phyloP scores from a whole-genome alignment of 1,139 yeast genomes.

The Geotrichum citri-aurantii region DNA sequence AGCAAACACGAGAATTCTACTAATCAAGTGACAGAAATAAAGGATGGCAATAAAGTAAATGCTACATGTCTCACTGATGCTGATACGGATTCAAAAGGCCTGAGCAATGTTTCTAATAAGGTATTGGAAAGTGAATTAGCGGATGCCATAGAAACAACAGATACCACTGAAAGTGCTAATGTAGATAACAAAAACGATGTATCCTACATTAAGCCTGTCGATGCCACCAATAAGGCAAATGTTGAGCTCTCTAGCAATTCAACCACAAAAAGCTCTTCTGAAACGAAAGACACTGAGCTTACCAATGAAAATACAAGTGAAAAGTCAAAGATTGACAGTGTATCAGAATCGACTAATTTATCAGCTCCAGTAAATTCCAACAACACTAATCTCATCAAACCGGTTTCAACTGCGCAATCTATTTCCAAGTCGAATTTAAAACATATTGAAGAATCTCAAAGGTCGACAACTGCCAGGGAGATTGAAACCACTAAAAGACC shows the following conservation, averaged over 20 bases:
- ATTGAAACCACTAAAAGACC: background rate
- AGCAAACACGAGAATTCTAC: background rate
- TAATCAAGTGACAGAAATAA: background rate
- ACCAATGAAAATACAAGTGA: background rate
- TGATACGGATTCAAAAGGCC: background rate
- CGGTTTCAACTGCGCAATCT: background rate
- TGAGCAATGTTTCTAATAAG: background rate
- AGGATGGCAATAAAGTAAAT: background rate
- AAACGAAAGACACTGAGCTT: background rate
- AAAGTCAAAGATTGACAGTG: background rate
- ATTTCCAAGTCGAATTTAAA: background rate
- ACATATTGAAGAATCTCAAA: background rate
- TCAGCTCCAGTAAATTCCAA: conserved; percentile 10
- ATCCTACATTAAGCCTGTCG: background rate
- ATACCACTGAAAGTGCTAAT: background rate
- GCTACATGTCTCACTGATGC: background rate
- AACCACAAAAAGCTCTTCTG: background rate
- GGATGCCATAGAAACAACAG: background rate
- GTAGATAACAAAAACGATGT: background rate
- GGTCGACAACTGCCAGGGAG: background rate
- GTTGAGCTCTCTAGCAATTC: background rate
- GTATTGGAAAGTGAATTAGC: too few relatives aligned
- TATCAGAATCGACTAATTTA: background rate
- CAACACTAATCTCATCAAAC: background rate
- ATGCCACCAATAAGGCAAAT: background rate